phyloP scores from a whole-genome alignment of 306 rosid species.

The Dalbergia cochinchinensis region DNA sequence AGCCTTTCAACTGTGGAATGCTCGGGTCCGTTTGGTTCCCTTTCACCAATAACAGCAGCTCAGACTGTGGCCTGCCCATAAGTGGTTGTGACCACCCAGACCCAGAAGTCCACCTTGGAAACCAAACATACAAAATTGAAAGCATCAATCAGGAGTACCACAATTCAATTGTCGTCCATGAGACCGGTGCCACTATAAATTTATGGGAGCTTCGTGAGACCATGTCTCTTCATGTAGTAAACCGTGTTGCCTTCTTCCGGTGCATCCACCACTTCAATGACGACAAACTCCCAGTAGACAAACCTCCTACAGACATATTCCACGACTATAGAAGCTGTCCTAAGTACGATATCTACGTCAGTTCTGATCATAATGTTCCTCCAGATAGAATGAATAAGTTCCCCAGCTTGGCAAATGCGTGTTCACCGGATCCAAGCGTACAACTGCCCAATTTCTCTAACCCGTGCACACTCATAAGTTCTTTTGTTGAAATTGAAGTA shows the following conservation, averaged over 20 bases:
- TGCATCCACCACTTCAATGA: background rate
- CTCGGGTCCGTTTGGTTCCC: background rate
- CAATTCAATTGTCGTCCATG: background rate
- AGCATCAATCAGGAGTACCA: background rate
- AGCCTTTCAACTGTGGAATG: background rate
- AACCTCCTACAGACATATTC: background rate
- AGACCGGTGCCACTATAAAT: background rate
- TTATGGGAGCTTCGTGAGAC: background rate
- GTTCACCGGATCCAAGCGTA: constrained; percentile 8
- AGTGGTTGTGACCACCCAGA: background rate
- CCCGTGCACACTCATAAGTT: background rate
- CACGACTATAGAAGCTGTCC: background rate
- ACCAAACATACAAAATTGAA: background rate
- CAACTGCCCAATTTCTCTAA: background rate
- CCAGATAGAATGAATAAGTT: too few relatives aligned
- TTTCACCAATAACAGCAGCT: background rate
- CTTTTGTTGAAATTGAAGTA: background rate
- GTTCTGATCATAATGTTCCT: background rate
- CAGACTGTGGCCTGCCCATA: constrained; percentile 22
- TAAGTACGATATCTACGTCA: constrained; percentile 3
- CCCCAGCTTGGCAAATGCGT: background rate
- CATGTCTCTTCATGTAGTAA: background rate
- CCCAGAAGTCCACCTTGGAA: background rate
- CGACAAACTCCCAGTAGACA: background rate
- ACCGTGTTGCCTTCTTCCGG: background rate